These are phyloP conservation scores for Phytopythium cucurbitacearum DNA, from an alignment of 352 stramenopile genomes.

Conservation along the genomic window DNA sequence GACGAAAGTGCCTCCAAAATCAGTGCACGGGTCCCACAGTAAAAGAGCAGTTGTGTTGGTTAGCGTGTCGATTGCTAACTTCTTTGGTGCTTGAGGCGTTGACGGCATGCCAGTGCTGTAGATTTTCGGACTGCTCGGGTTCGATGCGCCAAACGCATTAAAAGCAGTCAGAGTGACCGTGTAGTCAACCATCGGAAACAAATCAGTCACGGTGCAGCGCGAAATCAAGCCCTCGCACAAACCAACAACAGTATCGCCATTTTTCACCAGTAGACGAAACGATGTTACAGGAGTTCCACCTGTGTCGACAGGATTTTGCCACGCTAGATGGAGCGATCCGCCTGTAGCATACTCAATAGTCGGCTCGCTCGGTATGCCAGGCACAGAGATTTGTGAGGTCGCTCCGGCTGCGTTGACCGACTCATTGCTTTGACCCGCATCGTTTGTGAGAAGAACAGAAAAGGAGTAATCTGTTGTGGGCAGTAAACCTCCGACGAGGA, in stretches of 20 bases:
- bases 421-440: conserved; percentile 18
- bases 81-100: conserved; percentile 24
- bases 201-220: conserved; percentile 24
- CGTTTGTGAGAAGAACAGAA: conserved; percentile 28
- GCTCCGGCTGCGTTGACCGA: conserved; percentile 6
- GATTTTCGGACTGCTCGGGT: conserved; percentile 7
- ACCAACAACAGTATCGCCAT: conserved; percentile 12
- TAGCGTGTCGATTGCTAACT: conserved; percentile 9
- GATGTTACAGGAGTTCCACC: conserved; percentile 41
- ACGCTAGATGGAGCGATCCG: conserved; percentile 32
- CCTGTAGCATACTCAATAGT: conserved; percentile 20
- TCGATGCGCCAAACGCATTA: conserved; percentile 35
- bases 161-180: conserved; percentile 22
- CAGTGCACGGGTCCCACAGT: conserved; percentile 27
- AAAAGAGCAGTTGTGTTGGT: conserved; percentile 21
- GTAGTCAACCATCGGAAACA: conserved; percentile 48
- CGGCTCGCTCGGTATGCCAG: conserved; percentile 23
- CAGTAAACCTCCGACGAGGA: conserved; percentile 42
- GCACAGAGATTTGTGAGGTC: conserved; percentile 19
- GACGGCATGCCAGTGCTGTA: conserved; percentile 26
- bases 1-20: conserved; percentile 44
- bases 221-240: conserved; percentile 40
- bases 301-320: conserved; percentile 44
- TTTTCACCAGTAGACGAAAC: conserved; percentile 26
- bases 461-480: conserved; percentile 41